Percentiles rank a stretch among this genome's conserved stretches.
Conservation (phyloP, 768 basidiomycete species). For the Podaxis sp. region DNA sequence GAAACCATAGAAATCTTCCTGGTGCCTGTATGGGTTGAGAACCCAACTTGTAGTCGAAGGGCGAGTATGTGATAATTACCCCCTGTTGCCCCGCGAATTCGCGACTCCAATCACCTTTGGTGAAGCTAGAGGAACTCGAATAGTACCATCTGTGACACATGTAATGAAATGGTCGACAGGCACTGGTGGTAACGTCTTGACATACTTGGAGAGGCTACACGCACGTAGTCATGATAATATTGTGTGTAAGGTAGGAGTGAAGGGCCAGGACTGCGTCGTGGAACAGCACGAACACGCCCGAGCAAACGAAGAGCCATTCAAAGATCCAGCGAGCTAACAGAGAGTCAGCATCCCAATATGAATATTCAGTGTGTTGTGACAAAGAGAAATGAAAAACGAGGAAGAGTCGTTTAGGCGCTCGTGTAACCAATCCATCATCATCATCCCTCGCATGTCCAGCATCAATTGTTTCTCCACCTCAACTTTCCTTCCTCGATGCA, state of each 20-base stretch:
- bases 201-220: constrained; percentile 38
- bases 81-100: constrained; percentile 71
- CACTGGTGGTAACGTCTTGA: background rate
- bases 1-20: constrained; percentile 84
- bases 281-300: constrained; percentile 6
- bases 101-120: constrained; percentile 77
- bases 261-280: background rate
- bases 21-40: constrained; percentile 51
- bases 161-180: background rate
- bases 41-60: background rate
- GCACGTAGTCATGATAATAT: constrained; percentile 72
- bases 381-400: background rate
- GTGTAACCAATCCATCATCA: background rate
- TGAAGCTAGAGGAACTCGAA: constrained; percentile 67
- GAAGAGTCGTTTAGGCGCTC: background rate
- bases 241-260: background rate
- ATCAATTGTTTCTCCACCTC: background rate
- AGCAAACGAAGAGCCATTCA: constrained; percentile 22
- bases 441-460: background rate
- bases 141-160: constrained; percentile 47
- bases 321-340: background rate
- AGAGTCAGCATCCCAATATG: constrained; percentile 6
- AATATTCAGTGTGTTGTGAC: background rate
- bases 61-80: constrained; percentile 31
- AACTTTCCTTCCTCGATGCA: background rate